These are phyloP conservation scores for Mucor plumbeus DNA, from an alignment of 371 early-diverging fungal genomes.

Conservation along the genomic window DNA sequence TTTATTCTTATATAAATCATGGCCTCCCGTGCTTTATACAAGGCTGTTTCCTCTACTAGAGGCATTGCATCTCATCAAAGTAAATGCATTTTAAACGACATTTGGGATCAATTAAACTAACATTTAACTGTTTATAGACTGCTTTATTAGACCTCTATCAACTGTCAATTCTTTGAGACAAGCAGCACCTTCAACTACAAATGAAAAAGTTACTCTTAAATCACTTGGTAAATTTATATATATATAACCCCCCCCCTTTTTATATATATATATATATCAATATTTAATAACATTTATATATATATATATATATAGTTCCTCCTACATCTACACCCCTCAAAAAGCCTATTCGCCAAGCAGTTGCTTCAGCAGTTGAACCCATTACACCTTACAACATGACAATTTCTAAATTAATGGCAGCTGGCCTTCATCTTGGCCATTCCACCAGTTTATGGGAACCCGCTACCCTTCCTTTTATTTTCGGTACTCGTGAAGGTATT, in stretches of 20 bases:
- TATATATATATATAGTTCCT: background rate
- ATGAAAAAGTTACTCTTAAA: conserved; percentile 20
- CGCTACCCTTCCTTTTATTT: conserved; percentile 84
- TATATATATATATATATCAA: no score
- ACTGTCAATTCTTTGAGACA: conserved; percentile 21
- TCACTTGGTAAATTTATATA: conserved; percentile 24
- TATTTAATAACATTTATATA: background rate
- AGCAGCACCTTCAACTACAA: conserved; percentile 6
- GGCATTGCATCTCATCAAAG: conserved; percentile 20
- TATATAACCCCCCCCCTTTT: no score
- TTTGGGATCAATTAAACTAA: background rate
- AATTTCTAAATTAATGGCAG: conserved; percentile 79
- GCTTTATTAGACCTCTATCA: conserved; percentile 23
- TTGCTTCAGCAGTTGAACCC: conserved; percentile 35
- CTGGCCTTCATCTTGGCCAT: conserved; percentile 94
- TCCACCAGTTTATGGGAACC: conserved; percentile 80
- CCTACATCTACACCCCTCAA: conserved; percentile 35
- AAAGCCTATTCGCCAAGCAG: conserved; percentile 41
- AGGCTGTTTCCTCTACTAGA: conserved; percentile 13
- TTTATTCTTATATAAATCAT: conserved; percentile 9
- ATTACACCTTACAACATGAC: conserved; percentile 59
- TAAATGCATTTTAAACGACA: background rate
- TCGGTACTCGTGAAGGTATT: conserved; percentile 90
- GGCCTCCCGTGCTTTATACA: conserved; percentile 27
- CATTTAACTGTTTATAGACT: background rate